Evolutionary conservation across 2,329 filamentous ascomycete genomes (phyloP).

Genomic region (Aspergillus sp.): DNA sequence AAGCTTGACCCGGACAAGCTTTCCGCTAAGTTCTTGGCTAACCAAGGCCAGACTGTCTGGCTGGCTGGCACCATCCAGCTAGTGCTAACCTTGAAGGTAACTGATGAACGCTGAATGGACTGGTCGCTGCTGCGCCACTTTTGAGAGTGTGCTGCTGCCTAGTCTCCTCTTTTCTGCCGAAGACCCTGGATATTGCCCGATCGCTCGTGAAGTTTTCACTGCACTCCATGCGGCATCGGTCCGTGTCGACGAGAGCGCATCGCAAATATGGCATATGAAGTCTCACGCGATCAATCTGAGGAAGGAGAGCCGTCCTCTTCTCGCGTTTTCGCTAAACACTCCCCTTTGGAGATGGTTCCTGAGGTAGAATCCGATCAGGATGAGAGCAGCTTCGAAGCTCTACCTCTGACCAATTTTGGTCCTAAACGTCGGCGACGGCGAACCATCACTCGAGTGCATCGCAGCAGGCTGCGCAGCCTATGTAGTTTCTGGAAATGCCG

Average conservation of each 20-base stretch:
- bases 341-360: neutral
- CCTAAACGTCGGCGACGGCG: neutral
- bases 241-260: neutral
- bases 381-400: neutral
- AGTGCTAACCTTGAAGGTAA: neutral
- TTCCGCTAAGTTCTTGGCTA: neutral
- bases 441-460: neutral
- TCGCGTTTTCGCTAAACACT: neutral
- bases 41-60: neutral
- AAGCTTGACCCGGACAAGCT: neutral
- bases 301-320: neutral
- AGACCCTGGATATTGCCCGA: neutral
- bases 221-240: neutral
- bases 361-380: conserved; percentile 1
- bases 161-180: neutral
- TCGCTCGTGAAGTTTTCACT: neutral
- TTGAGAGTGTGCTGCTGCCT: neutral
- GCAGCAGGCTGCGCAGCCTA: neutral
- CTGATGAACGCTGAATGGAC: neutral
- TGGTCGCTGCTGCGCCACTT: neutral
- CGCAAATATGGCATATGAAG: neutral
- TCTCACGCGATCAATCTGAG: neutral
- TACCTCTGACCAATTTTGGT: neutral
- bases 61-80: neutral
- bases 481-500: neutral